These are phyloP conservation scores for Cutaneotrichosporon sp. DNA, from an alignment of 1,284 basidiomycete genomes.

Conservation along the genomic window DNA sequence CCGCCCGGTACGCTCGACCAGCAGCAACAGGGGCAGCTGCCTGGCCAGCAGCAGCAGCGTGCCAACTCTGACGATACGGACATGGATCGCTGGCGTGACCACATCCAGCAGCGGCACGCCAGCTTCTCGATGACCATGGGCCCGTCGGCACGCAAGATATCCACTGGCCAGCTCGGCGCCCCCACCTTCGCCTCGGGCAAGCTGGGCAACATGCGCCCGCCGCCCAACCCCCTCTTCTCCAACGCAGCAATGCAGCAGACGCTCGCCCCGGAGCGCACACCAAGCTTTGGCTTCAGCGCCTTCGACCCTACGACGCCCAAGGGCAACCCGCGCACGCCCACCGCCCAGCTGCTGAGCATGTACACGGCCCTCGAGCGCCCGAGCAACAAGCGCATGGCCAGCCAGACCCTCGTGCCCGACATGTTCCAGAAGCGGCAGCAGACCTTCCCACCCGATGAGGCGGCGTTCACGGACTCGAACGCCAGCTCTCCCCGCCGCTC, in stretches of 20 bases:
- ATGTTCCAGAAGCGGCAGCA: slow-evolving; percentile 27
- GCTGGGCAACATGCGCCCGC: slow-evolving; percentile 3
- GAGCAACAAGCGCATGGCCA: slow-evolving; percentile 51
- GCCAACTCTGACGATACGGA: slow-evolving; percentile 15
- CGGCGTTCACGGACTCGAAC: not conserved
- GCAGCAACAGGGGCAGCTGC: not conserved
- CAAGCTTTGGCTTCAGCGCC: slow-evolving; percentile 38
- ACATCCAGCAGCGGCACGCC: slow-evolving; percentile 43
- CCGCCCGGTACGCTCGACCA: not conserved
- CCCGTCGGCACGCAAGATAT: slow-evolving; percentile 20
- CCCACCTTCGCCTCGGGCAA: slow-evolving; percentile 16
- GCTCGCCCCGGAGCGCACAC: slow-evolving; percentile 48
- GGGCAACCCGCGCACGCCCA: slow-evolving; percentile 9
- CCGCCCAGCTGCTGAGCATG: slow-evolving; percentile 14
- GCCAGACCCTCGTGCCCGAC: slow-evolving; percentile 45
- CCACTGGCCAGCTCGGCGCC: slow-evolving; percentile 10
- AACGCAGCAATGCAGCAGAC: slow-evolving; percentile 47
- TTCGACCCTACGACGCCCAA: slow-evolving; percentile 13
- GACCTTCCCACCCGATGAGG: not conserved
- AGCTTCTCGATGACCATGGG: slow-evolving; percentile 31
- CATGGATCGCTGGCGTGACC: slow-evolving; percentile 39
- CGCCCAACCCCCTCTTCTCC: slow-evolving; percentile 27
- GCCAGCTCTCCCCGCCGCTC: slow-evolving; percentile 1
- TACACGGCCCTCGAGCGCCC: slow-evolving; percentile 31
- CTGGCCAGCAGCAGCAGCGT: not conserved